Evolutionary conservation across 2,329 filamentous ascomycete species (phyloP).

Genomic region (Lasiodiplodia theobromae): DNA sequence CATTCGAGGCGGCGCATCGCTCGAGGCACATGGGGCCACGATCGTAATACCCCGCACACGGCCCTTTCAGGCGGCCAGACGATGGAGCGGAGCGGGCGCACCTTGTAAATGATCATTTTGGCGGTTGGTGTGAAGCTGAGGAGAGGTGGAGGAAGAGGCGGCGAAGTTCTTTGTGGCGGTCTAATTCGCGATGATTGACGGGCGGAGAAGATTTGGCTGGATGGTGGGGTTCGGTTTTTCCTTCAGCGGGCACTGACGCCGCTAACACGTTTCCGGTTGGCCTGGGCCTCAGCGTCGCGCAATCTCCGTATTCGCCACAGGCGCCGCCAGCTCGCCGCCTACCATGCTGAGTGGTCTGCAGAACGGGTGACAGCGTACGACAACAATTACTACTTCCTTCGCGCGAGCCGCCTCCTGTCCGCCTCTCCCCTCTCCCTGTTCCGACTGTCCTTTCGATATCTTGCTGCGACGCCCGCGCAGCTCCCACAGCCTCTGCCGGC

Average conservation of each 20-base stretch:
- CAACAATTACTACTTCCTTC: background rate
- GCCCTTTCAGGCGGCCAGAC: slow-evolving; percentile 36
- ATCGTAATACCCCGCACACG: slow-evolving; percentile 27
- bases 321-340: slow-evolving; percentile 11
- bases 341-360: slow-evolving; percentile 6
- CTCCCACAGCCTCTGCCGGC: slow-evolving; percentile 20
- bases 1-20: slow-evolving; percentile 25
- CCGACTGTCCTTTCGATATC: slow-evolving; percentile 7
- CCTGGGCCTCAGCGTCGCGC: slow-evolving; percentile 6
- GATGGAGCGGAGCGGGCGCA: slow-evolving; percentile 44
- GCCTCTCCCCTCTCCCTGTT: slow-evolving; percentile 38
- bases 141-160: slow-evolving; percentile 31
- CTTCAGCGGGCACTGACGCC: slow-evolving; percentile 2
- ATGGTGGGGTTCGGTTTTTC: slow-evolving; percentile 29
- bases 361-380: slow-evolving; percentile 22
- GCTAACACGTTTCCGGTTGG: slow-evolving; percentile 1
- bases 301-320: slow-evolving; percentile 30
- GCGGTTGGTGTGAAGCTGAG: slow-evolving; percentile 33
- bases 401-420: slow-evolving; percentile 28
- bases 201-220: slow-evolving; percentile 29
- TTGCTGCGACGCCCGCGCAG: slow-evolving; percentile 10
- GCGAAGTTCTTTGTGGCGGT: slow-evolving; percentile 20
- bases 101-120: slow-evolving; percentile 67
- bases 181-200: slow-evolving; percentile 26
- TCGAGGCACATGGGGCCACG: slow-evolving; percentile 31